Conservation (phyloP, 2,329 filamentous ascomycete species). For the Verticillium nubilum region DNA sequence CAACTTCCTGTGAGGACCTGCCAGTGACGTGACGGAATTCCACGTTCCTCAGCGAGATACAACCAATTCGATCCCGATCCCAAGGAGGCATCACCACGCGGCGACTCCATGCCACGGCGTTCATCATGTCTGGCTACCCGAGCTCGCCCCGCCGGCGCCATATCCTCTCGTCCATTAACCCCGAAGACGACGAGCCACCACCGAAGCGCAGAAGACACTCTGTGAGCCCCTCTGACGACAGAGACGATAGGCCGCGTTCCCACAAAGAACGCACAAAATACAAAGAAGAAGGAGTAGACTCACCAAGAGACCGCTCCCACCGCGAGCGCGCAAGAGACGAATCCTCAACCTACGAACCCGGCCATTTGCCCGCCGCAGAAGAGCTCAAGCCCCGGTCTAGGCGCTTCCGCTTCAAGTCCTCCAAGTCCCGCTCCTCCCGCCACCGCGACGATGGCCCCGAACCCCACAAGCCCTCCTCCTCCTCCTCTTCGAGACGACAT, state of each 20-base stretch:
- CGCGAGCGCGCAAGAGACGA: background rate
- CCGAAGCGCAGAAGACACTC: background rate
- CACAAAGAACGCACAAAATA: background rate
- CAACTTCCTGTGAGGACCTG: background rate
- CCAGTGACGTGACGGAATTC: background rate
- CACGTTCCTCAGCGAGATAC: background rate
- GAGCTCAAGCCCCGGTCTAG: slow-evolving; percentile 17
- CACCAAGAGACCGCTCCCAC: background rate
- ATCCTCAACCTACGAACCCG: background rate
- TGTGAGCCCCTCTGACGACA: background rate
- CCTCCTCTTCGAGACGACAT: slow-evolving; percentile 14
- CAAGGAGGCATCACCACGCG: background rate
- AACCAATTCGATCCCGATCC: background rate
- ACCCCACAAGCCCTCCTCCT: slow-evolving; percentile 5
- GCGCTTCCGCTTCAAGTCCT: slow-evolving; percentile 37
- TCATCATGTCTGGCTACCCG: slow-evolving; percentile 24
- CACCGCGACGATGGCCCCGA: slow-evolving; percentile 15
- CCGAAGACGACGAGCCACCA: slow-evolving; percentile 12
- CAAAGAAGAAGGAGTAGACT: background rate
- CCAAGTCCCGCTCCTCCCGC: slow-evolving; percentile 16
- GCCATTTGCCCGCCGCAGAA: background rate
- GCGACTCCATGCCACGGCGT: background rate
- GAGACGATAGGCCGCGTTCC: background rate
- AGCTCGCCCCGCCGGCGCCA: slow-evolving; percentile 37
- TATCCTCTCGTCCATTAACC: slow-evolving; percentile 44